Evolutionary conservation across 2,329 filamentous ascomycete species (phyloP), one percentile per base, ranked within the genome.

Genomic region (Tetracladium maxilliforme): DNA sequence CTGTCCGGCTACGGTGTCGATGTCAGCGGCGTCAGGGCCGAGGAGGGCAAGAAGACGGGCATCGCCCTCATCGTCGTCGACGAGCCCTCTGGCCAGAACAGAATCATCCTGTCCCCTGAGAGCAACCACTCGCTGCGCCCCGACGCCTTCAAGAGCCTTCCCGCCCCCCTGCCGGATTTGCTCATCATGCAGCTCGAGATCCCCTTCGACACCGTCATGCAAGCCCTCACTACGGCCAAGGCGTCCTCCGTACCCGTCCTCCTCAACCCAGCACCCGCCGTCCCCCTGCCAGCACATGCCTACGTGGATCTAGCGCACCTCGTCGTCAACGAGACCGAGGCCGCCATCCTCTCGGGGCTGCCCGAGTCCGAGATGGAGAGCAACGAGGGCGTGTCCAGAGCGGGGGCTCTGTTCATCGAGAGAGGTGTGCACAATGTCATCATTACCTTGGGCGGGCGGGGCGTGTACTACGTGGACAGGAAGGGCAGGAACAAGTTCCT

Each of bases 271-370:
- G 86, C 86, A 4, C 78, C 79, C 5, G 83, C 84, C 4, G 63
- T 73, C 22, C 49, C 54, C 7, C 51, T 93, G 4, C 83, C 81
- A 2, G 57, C 58, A 1, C 60, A 68, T 15, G 71, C 70, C 7
- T 90, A 79, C 44, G 39, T 47, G 6, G 68, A 66, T 2, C 62
- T 94, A 16, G 70, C 72, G 21, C 82, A 92, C 40, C 59, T 94
- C 21, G 69, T 94, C 25, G 68, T 94, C 40, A 94, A 95, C 43
- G 86, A 94, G 56, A 90, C 77, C 2, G 86, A 94, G 54, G 81
- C 84, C 3, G 66, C 73, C 7, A 66, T 86, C 24, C 62, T 92
- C 27, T 72, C 69, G 1, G 70, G 66, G 3, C n/a, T n/a, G n/a
- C n/a, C n/a, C n/a, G n/a, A n/a, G n/a, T n/a, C n/a, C n/a, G n/a